Percentiles rank a stretch among this genome's conserved stretches.
Conservation (phyloP, 352 stramenopile species). For the Globisporangium abappressorium region DNA sequence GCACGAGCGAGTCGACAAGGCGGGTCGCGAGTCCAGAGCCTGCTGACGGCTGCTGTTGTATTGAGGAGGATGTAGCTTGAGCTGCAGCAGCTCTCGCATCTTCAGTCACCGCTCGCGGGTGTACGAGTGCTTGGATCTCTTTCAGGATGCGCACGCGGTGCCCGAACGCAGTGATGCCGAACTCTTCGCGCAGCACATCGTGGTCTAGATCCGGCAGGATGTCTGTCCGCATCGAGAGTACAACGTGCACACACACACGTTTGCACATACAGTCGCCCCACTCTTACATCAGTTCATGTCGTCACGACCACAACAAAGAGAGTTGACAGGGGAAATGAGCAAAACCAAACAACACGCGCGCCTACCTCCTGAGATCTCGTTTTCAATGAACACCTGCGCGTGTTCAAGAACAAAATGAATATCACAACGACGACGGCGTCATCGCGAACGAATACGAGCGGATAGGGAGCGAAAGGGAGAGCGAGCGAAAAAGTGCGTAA, state of each 20-base stretch:
- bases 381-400: conserved; percentile 39
- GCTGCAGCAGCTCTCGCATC: not conserved
- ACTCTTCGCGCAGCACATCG: conserved; percentile 59
- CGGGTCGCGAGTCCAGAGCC: not conserved
- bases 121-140: conserved; percentile 43
- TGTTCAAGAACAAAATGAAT: not conserved
- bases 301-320: not conserved
- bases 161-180: conserved; percentile 59
- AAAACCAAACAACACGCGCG: not conserved
- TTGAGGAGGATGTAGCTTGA: not conserved
- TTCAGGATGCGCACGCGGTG: conserved; percentile 59
- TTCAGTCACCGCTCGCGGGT: conserved; percentile 7
- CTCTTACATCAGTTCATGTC: not conserved
- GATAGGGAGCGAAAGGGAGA: not conserved
- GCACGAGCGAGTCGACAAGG: conserved; percentile 4
- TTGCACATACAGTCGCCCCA: not conserved
- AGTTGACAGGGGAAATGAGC: not conserved
- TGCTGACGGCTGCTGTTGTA: conserved; percentile 1
- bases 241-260: not conserved
- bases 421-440: not conserved
- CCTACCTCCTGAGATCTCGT: conserved; percentile 52
- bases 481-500: not conserved
- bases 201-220: conserved; percentile 62
- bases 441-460: not conserved
- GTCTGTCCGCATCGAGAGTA: conserved; percentile 16